Evolutionary conservation across 345 rosid species (phyloP).

Genomic region (Salix purpurea): DNA sequence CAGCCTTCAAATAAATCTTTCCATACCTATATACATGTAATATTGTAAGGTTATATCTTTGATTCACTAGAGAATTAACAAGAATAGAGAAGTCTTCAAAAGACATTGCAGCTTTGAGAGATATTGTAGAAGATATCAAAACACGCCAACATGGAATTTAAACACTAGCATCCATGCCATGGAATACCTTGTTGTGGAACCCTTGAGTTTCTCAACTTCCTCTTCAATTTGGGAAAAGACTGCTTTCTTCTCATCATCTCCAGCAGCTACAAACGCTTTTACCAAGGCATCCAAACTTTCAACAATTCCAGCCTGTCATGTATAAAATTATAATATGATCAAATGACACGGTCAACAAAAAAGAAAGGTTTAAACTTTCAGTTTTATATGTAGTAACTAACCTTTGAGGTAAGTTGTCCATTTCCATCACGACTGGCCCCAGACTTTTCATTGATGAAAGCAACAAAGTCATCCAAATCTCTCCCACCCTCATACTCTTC

Average conservation of each 20-base stretch:
- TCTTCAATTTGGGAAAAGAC: slow-evolving; percentile 59
- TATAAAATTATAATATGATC: not conserved
- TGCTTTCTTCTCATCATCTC: slow-evolving; percentile 66
- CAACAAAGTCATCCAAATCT: slow-evolving; percentile 83
- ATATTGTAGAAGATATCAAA: not conserved
- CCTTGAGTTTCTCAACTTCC: slow-evolving; percentile 71
- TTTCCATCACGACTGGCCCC: slow-evolving; percentile 84
- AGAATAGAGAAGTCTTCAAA: not conserved
- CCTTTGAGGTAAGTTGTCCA: slow-evolving; percentile 82
- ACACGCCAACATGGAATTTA: not conserved
- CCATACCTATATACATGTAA: slow-evolving; percentile 49
- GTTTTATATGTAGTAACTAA: slow-evolving; percentile 10
- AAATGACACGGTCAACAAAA: not conserved
- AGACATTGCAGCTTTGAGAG: not conserved
- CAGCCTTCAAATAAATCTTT: slow-evolving; percentile 72
- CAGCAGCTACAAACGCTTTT: slow-evolving; percentile 78
- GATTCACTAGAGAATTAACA: not conserved
- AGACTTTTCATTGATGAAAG: slow-evolving; percentile 73
- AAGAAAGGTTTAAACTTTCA: not conserved
- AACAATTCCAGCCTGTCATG: slow-evolving; percentile 73
- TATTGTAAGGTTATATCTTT: not conserved
- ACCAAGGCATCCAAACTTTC: slow-evolving; percentile 71
- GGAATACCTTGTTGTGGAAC: slow-evolving; percentile 56
- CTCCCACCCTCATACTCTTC: slow-evolving; percentile 90
- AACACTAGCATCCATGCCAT: not conserved